Base-by-base conservation (phyloP, 176 grass and related monocot species). In the Phyllostachys edulis region DNA sequence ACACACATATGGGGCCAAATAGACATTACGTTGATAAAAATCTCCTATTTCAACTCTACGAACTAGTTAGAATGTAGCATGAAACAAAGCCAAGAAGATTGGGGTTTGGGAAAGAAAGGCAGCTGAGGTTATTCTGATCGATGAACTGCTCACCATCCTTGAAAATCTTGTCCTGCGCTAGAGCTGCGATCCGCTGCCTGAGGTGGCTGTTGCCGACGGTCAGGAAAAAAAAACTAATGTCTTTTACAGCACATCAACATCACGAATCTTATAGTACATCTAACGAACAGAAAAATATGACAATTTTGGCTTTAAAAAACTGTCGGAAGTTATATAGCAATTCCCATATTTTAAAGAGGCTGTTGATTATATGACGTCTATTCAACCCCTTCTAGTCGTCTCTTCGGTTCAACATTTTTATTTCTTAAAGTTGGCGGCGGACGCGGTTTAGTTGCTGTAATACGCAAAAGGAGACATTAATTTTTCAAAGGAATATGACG, bases 141-240 rank as follows among this genome's bases (percentile, higher is more conserved):
- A 63, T 11, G 40, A 41, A 13, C n/a, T 13, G 7, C 79, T 89
- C 45, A 99, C 96, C 97, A 50, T 99, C 97, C 69, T 99, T 99
- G 72, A 96, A 99, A 32, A 99, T 89, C 64, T 94, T 99, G 79
- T 99, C 97, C 80, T 99, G 97, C 1, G 91, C 97, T 0, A 99
- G 93, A 24, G 93, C 97, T 17, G 97, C 97, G 41, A 99, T 99
- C 46, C 97, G 86, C 83, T 99, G 97, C 84, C 92, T 99, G 81
- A 99, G 93, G 94, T 96, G 97, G 89, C 93, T 94, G 26, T 99
- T 99, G 72, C 97, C 97, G 63, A 99, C 91, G 24, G 88, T 94
- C 50, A 99, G 1, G 29, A 1, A 29, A 29, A 29, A 29, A 1
- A 29, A 1, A 29, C 0, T 29, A 29, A 29, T 29, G 1, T 29